Conservation (phyloP, 306 rosid species). For the Bauhinia variegata region DNA sequence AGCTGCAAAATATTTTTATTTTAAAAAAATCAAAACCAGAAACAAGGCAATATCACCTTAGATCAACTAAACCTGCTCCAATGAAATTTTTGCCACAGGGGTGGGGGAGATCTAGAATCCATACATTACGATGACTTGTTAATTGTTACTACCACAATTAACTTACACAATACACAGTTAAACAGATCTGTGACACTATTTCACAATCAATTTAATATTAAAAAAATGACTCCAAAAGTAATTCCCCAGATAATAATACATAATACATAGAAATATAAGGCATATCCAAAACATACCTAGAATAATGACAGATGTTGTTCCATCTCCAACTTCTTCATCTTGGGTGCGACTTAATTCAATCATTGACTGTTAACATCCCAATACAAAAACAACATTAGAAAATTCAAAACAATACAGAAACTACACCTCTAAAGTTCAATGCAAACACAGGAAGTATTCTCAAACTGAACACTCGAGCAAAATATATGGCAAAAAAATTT, state of each 20-base stretch:
- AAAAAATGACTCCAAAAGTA: too few species aligned
- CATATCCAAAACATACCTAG: constrained; percentile 63
- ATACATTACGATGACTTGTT: constrained; percentile 4
- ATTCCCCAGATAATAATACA: constrained; percentile 1
- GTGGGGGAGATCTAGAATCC: too few species aligned
- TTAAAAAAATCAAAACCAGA: constrained; percentile 20
- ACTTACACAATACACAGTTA: constrained; percentile 6
- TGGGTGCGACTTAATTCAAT: constrained; percentile 95
- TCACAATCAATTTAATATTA: too few species aligned
- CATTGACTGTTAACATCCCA: constrained; percentile 71
- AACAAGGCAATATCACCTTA: neutral
- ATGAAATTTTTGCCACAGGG: too few species aligned
- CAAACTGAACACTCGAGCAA: neutral
- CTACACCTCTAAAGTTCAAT: constrained; percentile 9
- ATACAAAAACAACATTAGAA: constrained; percentile 25
- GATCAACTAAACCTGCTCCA: constrained; percentile 13
- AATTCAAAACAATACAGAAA: constrained; percentile 24
- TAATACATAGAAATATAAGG: neutral
- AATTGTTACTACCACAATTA: neutral
- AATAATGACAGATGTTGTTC: constrained; percentile 94
- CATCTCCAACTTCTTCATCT: constrained; percentile 98
- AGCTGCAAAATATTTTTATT: constrained; percentile 54
- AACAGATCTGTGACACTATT: neutral
- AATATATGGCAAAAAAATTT: constrained; percentile 3
- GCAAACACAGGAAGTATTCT: neutral